Conservation (phyloP, 2,329 filamentous ascomycete genomes). For the Paraphoma sp. region DNA sequence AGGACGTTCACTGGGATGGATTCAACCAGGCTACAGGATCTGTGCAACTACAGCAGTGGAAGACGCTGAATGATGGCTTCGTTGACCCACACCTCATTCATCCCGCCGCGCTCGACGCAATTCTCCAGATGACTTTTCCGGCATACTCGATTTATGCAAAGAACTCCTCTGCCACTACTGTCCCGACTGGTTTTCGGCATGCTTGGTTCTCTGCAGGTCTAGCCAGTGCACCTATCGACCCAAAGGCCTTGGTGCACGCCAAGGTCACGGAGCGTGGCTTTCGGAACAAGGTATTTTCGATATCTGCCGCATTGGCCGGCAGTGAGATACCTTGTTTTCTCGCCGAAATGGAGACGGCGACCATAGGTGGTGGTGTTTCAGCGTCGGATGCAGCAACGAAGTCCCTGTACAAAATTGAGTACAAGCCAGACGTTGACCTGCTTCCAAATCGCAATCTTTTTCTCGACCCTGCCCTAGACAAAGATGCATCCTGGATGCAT, state of each 20-base stretch:
- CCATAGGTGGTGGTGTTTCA: constrained; percentile 8
- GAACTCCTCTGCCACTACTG: constrained; percentile 8
- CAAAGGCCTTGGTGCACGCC: constrained; percentile 9
- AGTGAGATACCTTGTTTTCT: constrained; percentile 7
- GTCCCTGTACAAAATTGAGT: constrained; percentile 12
- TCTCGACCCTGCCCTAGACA: constrained; percentile 26
- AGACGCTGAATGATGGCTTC: not conserved
- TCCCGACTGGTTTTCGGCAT: constrained; percentile 17
- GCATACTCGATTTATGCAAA: constrained; percentile 14
- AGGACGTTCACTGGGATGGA: constrained; percentile 10
- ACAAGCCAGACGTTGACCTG: constrained; percentile 5
- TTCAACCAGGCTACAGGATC: constrained; percentile 8
- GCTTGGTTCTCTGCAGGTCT: constrained; percentile 14
- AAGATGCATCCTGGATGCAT: constrained; percentile 23
- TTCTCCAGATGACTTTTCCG: constrained; percentile 20
- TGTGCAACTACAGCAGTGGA: constrained; percentile 14
- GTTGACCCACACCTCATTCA: constrained; percentile 20
- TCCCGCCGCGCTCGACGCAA: constrained; percentile 19
- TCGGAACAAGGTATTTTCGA: constrained; percentile 14
- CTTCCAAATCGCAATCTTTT: not conserved
- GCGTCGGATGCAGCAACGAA: not conserved
- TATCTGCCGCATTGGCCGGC: constrained; percentile 8
- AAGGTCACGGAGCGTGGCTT: constrained; percentile 14
- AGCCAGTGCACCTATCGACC: not conserved
- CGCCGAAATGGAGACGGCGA: constrained; percentile 18